Percentiles rank a stretch among this genome's conserved stretches.
These are phyloP conservation scores for Mycosphaerella arachidis DNA, from an alignment of 2,329 filamentous ascomycete genomes.

Conservation along the genomic window DNA sequence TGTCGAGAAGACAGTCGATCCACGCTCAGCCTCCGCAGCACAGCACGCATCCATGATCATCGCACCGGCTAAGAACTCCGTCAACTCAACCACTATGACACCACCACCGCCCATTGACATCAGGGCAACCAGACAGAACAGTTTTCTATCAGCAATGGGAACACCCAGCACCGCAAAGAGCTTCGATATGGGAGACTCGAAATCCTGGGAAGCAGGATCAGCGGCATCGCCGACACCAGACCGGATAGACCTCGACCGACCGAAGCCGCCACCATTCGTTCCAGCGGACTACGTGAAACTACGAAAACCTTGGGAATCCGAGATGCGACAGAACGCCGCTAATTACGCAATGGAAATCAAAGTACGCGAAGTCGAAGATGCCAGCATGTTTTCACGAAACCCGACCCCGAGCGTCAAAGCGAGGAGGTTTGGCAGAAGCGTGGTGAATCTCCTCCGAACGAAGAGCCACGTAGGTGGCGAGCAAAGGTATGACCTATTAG, in stretches of 20 bases:
- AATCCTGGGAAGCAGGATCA: constrained; percentile 13
- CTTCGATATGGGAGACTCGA: constrained; percentile 11
- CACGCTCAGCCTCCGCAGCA: background rate
- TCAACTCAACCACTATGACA: background rate
- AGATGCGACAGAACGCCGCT: constrained; percentile 25
- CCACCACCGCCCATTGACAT: constrained; percentile 10
- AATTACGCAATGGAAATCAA: constrained; percentile 29
- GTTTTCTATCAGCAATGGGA: constrained; percentile 8
- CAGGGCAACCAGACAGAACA: constrained; percentile 12
- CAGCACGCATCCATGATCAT: constrained; percentile 3
- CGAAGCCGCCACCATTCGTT: constrained; percentile 27
- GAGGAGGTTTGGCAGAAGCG: constrained; percentile 31
- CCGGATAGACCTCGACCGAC: constrained; percentile 14
- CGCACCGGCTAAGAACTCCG: constrained; percentile 7
- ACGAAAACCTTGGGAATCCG: constrained; percentile 31
- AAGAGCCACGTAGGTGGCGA: constrained; percentile 20
- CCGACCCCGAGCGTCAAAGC: constrained; percentile 32
- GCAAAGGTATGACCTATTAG: constrained; percentile 14
- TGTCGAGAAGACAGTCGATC: constrained; percentile 14
- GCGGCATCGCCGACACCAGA: constrained; percentile 11
- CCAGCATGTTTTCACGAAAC: constrained; percentile 21
- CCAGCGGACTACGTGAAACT: constrained; percentile 30
- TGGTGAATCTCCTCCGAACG: constrained; percentile 32
- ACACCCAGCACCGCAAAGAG: constrained; percentile 19
- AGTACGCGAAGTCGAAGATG: constrained; percentile 29